These are phyloP conservation scores for Hyphopichia pseudoburtonii DNA, from an alignment of 1,139 yeast species.

Conservation along the genomic window DNA sequence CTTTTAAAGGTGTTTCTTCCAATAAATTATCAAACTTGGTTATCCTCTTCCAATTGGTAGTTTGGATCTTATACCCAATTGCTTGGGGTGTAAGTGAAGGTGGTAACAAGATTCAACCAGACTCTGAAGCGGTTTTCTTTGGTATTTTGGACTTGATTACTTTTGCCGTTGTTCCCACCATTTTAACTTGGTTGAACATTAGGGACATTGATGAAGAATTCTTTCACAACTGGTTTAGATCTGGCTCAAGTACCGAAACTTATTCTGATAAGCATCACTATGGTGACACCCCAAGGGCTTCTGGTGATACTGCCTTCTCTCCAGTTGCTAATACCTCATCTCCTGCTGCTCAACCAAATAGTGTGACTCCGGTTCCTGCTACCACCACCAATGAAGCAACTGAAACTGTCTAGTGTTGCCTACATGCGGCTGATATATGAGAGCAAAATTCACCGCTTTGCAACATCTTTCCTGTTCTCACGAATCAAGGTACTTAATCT, in stretches of 20 bases:
- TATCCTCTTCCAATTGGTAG: slow-evolving; percentile 29
- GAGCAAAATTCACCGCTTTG: too few species aligned
- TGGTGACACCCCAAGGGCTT: slow-evolving; percentile 35
- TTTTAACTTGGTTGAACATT: slow-evolving; percentile 32
- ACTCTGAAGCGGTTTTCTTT: slow-evolving; percentile 65
- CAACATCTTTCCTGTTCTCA: too few species aligned
- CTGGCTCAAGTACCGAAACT: too few species aligned
- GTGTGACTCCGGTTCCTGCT: not conserved
- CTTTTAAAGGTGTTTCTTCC: slow-evolving; percentile 12
- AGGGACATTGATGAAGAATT: slow-evolving; percentile 30
- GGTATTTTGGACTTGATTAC: slow-evolving; percentile 58
- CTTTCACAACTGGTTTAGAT: slow-evolving; percentile 17
- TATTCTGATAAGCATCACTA: slow-evolving; percentile 22
- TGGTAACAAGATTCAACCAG: slow-evolving; percentile 65
- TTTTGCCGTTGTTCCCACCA: slow-evolving; percentile 43
- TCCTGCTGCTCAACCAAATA: not conserved
- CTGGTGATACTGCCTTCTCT: slow-evolving; percentile 36
- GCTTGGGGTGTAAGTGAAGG: slow-evolving; percentile 68
- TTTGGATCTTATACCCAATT: slow-evolving; percentile 55
- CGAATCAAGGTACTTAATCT: too few species aligned
- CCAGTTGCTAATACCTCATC: slow-evolving; percentile 8
- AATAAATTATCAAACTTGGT: slow-evolving; percentile 24
- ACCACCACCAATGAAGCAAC: slow-evolving; percentile 1
- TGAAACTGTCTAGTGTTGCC: slow-evolving; percentile 5
- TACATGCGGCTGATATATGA: too few species aligned